Conservation (phyloP, 371 early-diverging fungal species). For the Zopfochytrium polystomum region DNA sequence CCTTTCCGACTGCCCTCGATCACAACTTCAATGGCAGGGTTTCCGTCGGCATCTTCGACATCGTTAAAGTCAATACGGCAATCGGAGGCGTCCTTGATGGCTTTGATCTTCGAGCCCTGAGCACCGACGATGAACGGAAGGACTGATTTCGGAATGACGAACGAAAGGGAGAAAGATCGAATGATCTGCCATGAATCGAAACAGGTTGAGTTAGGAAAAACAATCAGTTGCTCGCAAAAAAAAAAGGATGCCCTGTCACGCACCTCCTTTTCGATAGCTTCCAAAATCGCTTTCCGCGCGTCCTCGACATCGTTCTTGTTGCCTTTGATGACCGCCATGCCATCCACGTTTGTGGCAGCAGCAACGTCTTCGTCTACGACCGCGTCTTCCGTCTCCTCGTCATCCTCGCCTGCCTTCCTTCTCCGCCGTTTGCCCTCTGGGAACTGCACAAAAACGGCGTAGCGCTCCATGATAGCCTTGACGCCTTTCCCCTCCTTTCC, state of each 20-base stretch:
- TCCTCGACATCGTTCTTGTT: constrained; percentile 71
- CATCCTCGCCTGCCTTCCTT: constrained; percentile 27
- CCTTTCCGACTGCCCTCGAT: constrained; percentile 78
- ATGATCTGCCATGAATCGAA: constrained; percentile 28
- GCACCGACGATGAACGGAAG: constrained; percentile 75
- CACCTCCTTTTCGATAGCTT: constrained; percentile 65
- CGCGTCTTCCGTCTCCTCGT: constrained; percentile 36
- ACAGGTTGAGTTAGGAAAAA: background rate
- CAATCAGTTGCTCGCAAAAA: background rate
- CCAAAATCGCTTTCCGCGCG: constrained; percentile 69
- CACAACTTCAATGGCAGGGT: constrained; percentile 48
- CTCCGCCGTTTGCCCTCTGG: constrained; percentile 44
- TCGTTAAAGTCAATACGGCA: constrained; percentile 66
- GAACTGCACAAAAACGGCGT: constrained; percentile 78
- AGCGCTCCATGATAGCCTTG: constrained; percentile 70
- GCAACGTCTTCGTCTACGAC: constrained; percentile 38
- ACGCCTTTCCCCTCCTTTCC: constrained; percentile 85
- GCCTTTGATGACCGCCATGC: constrained; percentile 72
- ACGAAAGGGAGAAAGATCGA: constrained; percentile 44
- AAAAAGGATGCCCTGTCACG: constrained; percentile 4
- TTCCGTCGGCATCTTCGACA: constrained; percentile 33
- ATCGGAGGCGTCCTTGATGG: constrained; percentile 60
- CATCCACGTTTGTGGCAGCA: constrained; percentile 38
- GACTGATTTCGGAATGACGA: constrained; percentile 59
- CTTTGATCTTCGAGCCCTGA: constrained; percentile 61